Evolutionary conservation across 2,329 filamentous ascomycete species (phyloP).

Genomic region (Trichoderma breve): DNA sequence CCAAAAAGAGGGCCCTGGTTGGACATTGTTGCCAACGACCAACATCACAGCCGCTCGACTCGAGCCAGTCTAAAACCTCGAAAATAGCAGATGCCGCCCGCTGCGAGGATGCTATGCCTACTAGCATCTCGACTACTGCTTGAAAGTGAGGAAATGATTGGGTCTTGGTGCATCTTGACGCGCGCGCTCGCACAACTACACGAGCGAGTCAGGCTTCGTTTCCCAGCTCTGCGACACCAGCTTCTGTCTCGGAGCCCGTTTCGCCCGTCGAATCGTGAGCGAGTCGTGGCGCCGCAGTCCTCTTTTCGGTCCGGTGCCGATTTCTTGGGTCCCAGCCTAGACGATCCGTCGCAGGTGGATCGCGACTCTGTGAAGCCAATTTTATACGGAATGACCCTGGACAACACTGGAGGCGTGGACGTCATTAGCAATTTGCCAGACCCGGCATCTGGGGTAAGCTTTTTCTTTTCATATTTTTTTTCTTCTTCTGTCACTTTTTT

Average conservation of each 20-base stretch:
- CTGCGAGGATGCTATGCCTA: background rate
- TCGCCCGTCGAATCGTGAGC: conserved; percentile 5
- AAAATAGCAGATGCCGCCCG: background rate
- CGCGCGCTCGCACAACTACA: background rate
- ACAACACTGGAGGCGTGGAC: background rate
- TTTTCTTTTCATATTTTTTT: background rate
- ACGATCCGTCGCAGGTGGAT: conserved; percentile 12
- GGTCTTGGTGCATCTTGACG: background rate
- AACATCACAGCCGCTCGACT: background rate
- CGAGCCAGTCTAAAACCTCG: background rate
- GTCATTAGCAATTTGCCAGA: conserved; percentile 18
- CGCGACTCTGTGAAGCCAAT: conserved; percentile 2
- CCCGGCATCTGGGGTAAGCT: conserved; percentile 8
- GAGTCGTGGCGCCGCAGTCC: conserved; percentile 1
- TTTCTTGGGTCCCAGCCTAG: background rate
- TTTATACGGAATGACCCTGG: conserved; percentile 6
- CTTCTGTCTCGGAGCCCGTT: conserved; percentile 1
- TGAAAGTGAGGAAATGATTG: background rate
- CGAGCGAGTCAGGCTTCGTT: conserved; percentile 1
- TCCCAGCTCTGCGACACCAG: conserved; percentile 1
- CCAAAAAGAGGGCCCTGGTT: background rate
- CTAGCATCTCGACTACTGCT: background rate
- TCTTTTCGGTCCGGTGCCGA: conserved; percentile 7
- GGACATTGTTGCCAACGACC: background rate
- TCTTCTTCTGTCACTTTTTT: background rate